These are phyloP conservation scores for Vigna reflexopilosa DNA, from an alignment of 306 rosid genomes.

Conservation along the genomic window DNA sequence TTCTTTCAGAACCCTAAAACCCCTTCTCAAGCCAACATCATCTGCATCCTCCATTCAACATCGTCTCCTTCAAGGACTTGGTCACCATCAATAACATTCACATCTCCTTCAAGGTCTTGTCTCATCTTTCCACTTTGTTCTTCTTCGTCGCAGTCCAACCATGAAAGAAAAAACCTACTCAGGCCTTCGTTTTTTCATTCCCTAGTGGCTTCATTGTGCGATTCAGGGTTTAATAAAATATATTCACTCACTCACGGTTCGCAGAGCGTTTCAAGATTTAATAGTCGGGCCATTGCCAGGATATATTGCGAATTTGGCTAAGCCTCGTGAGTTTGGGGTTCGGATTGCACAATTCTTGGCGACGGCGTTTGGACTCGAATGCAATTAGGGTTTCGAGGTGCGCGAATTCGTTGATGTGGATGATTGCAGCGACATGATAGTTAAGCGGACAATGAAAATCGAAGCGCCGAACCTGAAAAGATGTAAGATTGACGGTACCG, in stretches of 20 bases:
- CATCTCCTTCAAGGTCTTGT: too few relatives aligned
- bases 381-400: slow-evolving; percentile 65
- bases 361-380: neutral
- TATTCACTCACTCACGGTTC: neutral
- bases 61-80: too few relatives aligned
- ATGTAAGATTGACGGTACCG: slow-evolving; percentile 70
- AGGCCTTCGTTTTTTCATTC: neutral
- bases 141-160: too few relatives aligned
- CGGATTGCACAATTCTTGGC: slow-evolving; percentile 36
- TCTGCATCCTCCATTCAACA: too few relatives aligned
- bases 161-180: neutral
- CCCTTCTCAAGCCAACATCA: too few relatives aligned
- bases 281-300: neutral
- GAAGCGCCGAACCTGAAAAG: slow-evolving; percentile 91
- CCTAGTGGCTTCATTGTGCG: slow-evolving; percentile 17
- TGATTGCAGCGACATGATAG: slow-evolving; percentile 69
- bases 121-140: too few relatives aligned
- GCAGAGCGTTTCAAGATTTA: slow-evolving; percentile 4
- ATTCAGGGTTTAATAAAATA: slow-evolving; percentile 23
- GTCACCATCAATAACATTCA: too few relatives aligned
- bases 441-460: slow-evolving; percentile 69
- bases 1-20: too few relatives aligned
- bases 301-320: neutral
- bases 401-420: slow-evolving; percentile 21
- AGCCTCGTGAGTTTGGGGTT: slow-evolving; percentile 33